These are phyloP conservation scores for Leccinum rimulosum DNA, from an alignment of 768 basidiomycete species.

Conservation along the genomic window DNA sequence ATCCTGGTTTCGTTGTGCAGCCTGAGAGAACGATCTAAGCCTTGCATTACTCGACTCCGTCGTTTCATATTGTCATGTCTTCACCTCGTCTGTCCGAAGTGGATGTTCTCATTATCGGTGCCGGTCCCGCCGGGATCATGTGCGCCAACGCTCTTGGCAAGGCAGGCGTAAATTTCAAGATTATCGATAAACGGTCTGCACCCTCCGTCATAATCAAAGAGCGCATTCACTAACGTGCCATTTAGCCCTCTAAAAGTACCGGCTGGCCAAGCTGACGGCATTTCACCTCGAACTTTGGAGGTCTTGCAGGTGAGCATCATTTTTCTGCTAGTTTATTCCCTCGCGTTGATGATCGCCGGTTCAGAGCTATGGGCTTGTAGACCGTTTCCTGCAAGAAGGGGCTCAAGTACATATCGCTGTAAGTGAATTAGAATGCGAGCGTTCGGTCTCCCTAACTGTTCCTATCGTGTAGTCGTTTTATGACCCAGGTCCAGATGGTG, in stretches of 20 bases:
- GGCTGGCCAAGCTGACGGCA: conserved; percentile 29
- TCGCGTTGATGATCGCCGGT: not conserved
- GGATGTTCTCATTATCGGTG: conserved; percentile 43
- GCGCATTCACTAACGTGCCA: not conserved
- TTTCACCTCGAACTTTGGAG: conserved; percentile 34
- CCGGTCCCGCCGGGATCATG: conserved; percentile 44
- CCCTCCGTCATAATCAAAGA: not conserved
- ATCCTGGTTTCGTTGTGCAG: not conserved
- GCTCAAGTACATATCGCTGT: conserved; percentile 69
- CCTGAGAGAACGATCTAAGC: conserved; percentile 1
- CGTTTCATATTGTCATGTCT: conserved; percentile 11
- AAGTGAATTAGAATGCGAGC: conserved; percentile 19
- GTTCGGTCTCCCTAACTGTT: not conserved
- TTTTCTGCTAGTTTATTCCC: not conserved
- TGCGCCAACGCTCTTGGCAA: conserved; percentile 40
- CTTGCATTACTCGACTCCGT: not conserved
- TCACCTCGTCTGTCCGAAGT: conserved; percentile 28
- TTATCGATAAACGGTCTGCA: conserved; percentile 40
- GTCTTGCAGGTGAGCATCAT: conserved; percentile 41
- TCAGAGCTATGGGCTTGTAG: conserved; percentile 74
- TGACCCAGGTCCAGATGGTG: conserved; percentile 58
- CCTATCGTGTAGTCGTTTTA: conserved; percentile 62
- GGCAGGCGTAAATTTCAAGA: conserved; percentile 36
- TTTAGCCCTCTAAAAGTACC: conserved; percentile 17
- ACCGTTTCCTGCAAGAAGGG: conserved; percentile 57